Percentiles rank a stretch among this genome's conserved stretches.
Evolutionary conservation across 257 asterid genomes (phyloP).

Genomic region (Ophiorrhiza pumila): DNA sequence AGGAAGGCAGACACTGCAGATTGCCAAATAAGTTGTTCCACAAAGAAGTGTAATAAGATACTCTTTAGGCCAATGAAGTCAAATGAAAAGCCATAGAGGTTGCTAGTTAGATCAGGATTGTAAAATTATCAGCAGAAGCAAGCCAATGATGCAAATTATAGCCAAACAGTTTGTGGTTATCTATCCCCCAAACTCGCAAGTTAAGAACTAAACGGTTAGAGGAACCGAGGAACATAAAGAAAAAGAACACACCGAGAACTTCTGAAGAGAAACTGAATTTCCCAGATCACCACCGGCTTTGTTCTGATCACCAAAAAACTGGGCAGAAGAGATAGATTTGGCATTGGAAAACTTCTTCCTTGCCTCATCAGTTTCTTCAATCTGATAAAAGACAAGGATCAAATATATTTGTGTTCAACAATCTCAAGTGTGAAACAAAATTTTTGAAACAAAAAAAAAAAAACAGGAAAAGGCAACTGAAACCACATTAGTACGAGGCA

Average conservation of each 20-base stretch:
- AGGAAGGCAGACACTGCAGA: neutral
- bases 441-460: neutral
- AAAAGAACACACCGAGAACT: constrained; percentile 66
- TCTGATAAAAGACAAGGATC: constrained; percentile 40
- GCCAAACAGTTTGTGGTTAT: neutral
- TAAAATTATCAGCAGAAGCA: neutral
- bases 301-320: constrained; percentile 72
- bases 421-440: no score
- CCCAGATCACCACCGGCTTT: constrained; percentile 60
- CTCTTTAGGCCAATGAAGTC: neutral
- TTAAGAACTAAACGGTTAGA: neutral
- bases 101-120: no score
- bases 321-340: constrained; percentile 96
- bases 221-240: constrained; percentile 10
- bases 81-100: neutral
- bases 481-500: neutral
- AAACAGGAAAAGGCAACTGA: neutral
- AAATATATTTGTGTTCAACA: constrained; percentile 10
- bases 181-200: neutral
- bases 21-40: neutral
- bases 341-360: constrained; percentile 97
- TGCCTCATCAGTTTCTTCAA: constrained; percentile 95
- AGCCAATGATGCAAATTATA: neutral
- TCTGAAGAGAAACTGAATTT: constrained; percentile 73
- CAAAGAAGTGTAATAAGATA: neutral